These are phyloP conservation scores for Salix suchowensis DNA, from an alignment of 345 rosid genomes.

Conservation along the genomic window DNA sequence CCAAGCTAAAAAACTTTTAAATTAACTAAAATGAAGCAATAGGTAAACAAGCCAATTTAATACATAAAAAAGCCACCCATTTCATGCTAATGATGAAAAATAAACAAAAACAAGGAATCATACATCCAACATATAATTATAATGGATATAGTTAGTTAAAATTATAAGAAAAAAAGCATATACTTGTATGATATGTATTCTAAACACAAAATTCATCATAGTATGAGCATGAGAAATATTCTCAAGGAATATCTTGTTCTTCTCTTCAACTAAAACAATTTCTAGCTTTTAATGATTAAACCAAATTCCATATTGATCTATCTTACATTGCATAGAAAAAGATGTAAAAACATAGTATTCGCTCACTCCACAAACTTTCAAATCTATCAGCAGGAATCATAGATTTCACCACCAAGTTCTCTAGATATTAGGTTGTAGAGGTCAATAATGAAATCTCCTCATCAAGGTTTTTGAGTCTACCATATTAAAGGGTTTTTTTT, in stretches of 20 bases:
- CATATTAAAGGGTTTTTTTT: no score
- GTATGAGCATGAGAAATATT: slow-evolving; percentile 70
- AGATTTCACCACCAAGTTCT: slow-evolving; percentile 42
- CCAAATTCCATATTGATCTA: slow-evolving; percentile 91
- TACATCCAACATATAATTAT: neutral
- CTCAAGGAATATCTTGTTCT: slow-evolving; percentile 71
- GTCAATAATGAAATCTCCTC: no score
- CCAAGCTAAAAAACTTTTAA: no score
- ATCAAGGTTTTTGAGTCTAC: no score
- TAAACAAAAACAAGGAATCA: neutral
- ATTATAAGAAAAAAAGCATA: slow-evolving; percentile 5
- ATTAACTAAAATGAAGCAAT: no score
- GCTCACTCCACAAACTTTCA: slow-evolving; percentile 55
- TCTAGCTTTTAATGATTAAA: slow-evolving; percentile 95
- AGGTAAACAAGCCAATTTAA: no score
- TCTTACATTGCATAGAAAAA: slow-evolving; percentile 44
- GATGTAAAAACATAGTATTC: slow-evolving; percentile 24
- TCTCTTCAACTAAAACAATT: slow-evolving; percentile 66
- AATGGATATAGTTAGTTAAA: neutral
- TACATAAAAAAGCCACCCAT: neutral
- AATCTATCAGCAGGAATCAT: slow-evolving; percentile 45
- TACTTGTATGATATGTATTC: slow-evolving; percentile 93
- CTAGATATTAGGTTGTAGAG: slow-evolving; percentile 16
- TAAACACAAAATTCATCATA: slow-evolving; percentile 97
- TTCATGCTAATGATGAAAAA: neutral